Conservation (phyloP, 140 eudicot species). For the Anethum foeniculum region DNA sequence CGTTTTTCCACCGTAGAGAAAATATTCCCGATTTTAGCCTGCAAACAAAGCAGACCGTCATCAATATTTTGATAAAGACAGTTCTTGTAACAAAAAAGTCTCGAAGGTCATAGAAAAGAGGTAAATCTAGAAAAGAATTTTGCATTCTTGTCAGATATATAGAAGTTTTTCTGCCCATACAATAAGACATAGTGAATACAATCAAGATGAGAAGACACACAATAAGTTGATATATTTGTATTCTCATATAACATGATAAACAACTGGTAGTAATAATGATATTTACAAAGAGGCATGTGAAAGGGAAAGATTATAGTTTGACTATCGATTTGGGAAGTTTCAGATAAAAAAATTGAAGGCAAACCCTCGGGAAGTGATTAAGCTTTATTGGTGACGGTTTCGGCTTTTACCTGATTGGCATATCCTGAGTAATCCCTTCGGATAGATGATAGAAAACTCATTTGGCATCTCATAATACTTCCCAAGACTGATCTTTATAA, state of each 20-base stretch:
- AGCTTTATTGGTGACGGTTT: neutral
- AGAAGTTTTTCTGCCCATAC: neutral
- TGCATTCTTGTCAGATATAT: neutral
- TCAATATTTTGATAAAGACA: neutral
- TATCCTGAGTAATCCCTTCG: neutral
- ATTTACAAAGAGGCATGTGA: neutral
- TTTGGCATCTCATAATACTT: neutral
- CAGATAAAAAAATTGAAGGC: neutral
- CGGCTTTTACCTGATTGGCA: neutral
- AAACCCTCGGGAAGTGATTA: neutral
- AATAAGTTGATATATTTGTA: neutral
- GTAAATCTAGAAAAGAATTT: neutral
- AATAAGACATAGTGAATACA: neutral
- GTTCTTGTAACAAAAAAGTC: neutral
- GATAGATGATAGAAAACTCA: neutral
- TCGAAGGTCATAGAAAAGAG: neutral
- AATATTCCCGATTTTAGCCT: conserved; percentile 38
- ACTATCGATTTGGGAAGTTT: neutral
- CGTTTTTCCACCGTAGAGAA: conserved; percentile 28
- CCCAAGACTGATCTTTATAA: neutral
- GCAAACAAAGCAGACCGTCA: conserved; percentile 3
- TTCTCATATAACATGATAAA: neutral
- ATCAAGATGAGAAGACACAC: neutral
- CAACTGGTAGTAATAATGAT: neutral
- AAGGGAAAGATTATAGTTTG: neutral